phyloP scores from a whole-genome alignment of 495 filamentous ascomycete species.

The Aspergillus avenaceus region DNA sequence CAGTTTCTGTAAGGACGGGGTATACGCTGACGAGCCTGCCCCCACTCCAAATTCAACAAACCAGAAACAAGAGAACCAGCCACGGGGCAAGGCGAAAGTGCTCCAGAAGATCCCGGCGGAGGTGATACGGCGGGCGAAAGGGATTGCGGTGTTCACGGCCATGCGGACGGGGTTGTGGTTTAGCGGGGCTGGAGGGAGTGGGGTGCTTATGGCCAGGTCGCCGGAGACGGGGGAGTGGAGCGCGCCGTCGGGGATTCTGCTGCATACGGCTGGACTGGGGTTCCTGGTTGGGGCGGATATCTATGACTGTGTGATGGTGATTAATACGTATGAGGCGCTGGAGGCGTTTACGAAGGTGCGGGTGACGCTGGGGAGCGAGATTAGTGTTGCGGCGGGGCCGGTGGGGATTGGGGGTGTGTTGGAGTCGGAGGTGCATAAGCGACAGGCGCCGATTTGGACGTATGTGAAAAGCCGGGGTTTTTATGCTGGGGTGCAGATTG shows the following conservation, averaged over 20 bases:
- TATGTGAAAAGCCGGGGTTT: slow-evolving; percentile 75
- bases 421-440: slow-evolving; percentile 58
- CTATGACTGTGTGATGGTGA: slow-evolving; percentile 77
- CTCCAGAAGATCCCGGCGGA: slow-evolving; percentile 70
- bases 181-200: slow-evolving; percentile 65
- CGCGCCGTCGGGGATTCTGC: slow-evolving; percentile 68
- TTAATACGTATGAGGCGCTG: slow-evolving; percentile 68
- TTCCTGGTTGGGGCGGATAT: slow-evolving; percentile 77
- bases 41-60: not conserved
- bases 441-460: slow-evolving; percentile 63
- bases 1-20: slow-evolving; percentile 62
- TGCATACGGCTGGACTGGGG: slow-evolving; percentile 69
- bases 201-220: slow-evolving; percentile 64
- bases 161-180: slow-evolving; percentile 82
- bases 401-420: slow-evolving; percentile 57
- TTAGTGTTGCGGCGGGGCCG: slow-evolving; percentile 65
- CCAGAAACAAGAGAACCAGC: slow-evolving; percentile 33
- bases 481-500: slow-evolving; percentile 67
- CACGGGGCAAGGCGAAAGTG: slow-evolving; percentile 52
- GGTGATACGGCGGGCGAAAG: slow-evolving; percentile 72
- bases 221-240: slow-evolving; percentile 68
- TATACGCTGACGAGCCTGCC: slow-evolving; percentile 27
- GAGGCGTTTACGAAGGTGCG: slow-evolving; percentile 64
- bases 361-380: slow-evolving; percentile 63
- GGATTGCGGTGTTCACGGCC: slow-evolving; percentile 73